Evolutionary conservation across 306 rosid genomes (phyloP).

Genomic region (Carpinus viminea): DNA sequence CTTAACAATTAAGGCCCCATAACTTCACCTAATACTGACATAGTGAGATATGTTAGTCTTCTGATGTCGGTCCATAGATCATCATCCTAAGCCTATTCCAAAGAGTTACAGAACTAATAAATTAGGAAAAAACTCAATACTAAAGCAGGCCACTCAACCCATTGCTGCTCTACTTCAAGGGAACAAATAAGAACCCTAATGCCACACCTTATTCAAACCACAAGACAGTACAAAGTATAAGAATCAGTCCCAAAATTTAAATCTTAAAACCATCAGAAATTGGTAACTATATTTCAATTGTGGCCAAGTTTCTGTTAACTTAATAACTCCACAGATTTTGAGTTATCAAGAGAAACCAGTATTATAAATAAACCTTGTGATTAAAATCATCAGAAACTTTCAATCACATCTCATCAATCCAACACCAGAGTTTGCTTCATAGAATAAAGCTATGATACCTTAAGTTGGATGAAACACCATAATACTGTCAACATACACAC

Average conservation of each 20-base stretch:
- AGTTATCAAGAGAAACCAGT: background rate
- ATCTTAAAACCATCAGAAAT: no score
- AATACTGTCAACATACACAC: slow-evolving; percentile 5
- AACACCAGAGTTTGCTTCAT: background rate
- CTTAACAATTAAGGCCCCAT: no score
- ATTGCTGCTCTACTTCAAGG: background rate
- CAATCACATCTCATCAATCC: background rate
- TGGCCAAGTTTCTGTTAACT: background rate
- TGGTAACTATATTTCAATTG: no score
- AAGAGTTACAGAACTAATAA: background rate
- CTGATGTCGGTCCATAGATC: background rate
- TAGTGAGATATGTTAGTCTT: background rate
- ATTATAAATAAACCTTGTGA: background rate
- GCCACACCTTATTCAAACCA: background rate
- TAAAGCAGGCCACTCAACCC: no score
- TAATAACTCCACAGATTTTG: background rate
- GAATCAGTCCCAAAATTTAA: background rate
- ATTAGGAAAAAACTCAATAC: background rate
- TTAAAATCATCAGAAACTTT: background rate
- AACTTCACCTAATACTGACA: background rate
- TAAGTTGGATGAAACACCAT: background rate
- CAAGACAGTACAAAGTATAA: slow-evolving; percentile 2
- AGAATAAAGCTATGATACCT: background rate
- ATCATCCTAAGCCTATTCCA: background rate
- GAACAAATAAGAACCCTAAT: background rate